Evolutionary conservation across 2,329 filamentous ascomycete species (phyloP).

Genomic region (Pseudocercospora musae): DNA sequence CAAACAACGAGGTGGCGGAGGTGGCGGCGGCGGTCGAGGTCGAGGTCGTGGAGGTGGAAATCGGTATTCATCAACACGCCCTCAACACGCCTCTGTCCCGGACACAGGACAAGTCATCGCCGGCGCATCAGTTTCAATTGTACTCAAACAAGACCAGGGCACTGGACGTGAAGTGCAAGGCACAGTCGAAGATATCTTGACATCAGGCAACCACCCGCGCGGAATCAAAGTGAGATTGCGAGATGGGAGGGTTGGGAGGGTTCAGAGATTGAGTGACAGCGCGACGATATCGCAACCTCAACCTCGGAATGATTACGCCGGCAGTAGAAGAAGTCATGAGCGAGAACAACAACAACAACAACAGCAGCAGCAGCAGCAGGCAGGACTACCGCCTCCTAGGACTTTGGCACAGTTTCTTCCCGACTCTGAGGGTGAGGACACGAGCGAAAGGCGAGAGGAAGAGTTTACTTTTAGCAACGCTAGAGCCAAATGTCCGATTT

Average conservation of each 20-base stretch:
- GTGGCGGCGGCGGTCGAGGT: constrained; percentile 8
- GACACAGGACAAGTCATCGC: constrained; percentile 49
- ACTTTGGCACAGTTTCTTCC: constrained; percentile 31
- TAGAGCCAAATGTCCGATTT: constrained; percentile 59
- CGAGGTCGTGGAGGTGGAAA: neutral
- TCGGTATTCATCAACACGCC: neutral
- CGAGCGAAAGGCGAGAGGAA: neutral
- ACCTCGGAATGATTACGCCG: neutral
- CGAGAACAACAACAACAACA: constrained; percentile 1
- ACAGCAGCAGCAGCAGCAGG: too few species aligned
- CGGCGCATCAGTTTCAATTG: constrained; percentile 66
- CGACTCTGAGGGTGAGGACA: neutral
- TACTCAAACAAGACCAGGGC: constrained; percentile 72
- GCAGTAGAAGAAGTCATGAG: neutral
- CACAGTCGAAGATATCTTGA: constrained; percentile 64
- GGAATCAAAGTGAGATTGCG: constrained; percentile 69
- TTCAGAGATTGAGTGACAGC: constrained; percentile 57
- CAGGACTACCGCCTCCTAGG: constrained; percentile 25
- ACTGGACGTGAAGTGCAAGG: constrained; percentile 70
- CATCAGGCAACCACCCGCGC: constrained; percentile 65
- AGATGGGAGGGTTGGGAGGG: constrained; percentile 69
- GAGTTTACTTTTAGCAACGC: constrained; percentile 26
- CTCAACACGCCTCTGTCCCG: constrained; percentile 27
- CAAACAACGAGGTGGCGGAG: constrained; percentile 16
- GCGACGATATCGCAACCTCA: neutral